Conservation (phyloP, 306 rosid species). For the Prosopis cineraria region DNA sequence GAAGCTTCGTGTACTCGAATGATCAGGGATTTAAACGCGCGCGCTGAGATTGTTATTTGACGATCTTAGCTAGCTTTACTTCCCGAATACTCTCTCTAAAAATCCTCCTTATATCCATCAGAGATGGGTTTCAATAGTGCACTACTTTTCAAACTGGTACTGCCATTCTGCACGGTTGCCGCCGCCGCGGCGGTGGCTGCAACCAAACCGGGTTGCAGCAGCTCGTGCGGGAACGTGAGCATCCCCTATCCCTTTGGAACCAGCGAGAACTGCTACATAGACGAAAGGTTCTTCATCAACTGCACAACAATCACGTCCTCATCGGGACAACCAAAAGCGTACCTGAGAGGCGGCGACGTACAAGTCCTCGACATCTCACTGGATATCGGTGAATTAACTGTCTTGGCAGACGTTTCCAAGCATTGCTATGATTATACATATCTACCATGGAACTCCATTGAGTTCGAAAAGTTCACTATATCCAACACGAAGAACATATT, state of each 20-base stretch:
- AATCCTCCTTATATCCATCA: too few species aligned
- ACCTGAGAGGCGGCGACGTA: fast-evolving
- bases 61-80: too few species aligned
- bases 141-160: neutral
- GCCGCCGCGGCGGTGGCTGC: neutral
- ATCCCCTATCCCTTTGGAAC: conserved; percentile 34
- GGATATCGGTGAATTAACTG: neutral
- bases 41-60: too few species aligned
- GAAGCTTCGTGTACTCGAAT: too few species aligned
- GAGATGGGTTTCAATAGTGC: neutral
- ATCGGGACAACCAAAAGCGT: neutral
- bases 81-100: too few species aligned
- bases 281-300: neutral
- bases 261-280: neutral
- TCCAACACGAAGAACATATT: neutral
- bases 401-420: fast-evolving
- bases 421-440: neutral
- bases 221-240: neutral
- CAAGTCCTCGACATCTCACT: neutral
- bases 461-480: neutral
- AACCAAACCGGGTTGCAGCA: neutral
- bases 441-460: neutral
- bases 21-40: too few species aligned
- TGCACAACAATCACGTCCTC: neutral
- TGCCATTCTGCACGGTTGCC: neutral